Conservation (phyloP, 257 asterid genomes). For the Anisodus tanguticus region DNA sequence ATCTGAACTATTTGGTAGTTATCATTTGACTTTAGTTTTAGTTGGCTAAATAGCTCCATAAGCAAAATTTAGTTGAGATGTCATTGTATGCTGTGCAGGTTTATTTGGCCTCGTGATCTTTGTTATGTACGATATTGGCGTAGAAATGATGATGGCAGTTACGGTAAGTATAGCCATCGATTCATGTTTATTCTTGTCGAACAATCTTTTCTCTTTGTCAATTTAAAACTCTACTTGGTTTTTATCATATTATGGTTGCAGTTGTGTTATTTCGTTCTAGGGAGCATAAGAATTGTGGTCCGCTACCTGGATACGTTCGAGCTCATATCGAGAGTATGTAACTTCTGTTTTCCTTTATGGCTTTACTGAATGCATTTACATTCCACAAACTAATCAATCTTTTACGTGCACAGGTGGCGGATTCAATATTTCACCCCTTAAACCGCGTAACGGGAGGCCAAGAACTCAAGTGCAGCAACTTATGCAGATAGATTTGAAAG, state of each 20-base stretch:
- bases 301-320: conserved; percentile 91
- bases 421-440: conserved; percentile 84
- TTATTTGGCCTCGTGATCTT: conserved; percentile 97
- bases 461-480: conserved; percentile 98
- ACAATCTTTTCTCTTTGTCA: background rate
- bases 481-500: conserved; percentile 94
- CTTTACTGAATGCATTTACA: background rate
- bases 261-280: conserved; percentile 95
- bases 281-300: conserved; percentile 90
- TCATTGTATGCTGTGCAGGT: conserved; percentile 45
- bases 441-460: conserved; percentile 81
- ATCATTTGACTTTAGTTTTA: background rate
- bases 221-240: conserved; percentile 36
- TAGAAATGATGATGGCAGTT: conserved; percentile 97
- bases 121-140: conserved; percentile 99
- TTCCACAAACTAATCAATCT: conserved; percentile 25
- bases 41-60: background rate
- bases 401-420: conserved; percentile 77
- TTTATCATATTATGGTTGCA: conserved; percentile 48
- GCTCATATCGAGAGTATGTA: conserved; percentile 84
- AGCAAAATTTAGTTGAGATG: background rate
- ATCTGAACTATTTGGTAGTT: background rate
- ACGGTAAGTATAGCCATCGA: conserved; percentile 55
- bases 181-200: background rate
- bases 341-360: conserved; percentile 28